Evolutionary conservation across 1,284 basidiomycete genomes (phyloP), one percentile per base, ranked within the genome.

Genomic region (Naganishia sp.): DNA sequence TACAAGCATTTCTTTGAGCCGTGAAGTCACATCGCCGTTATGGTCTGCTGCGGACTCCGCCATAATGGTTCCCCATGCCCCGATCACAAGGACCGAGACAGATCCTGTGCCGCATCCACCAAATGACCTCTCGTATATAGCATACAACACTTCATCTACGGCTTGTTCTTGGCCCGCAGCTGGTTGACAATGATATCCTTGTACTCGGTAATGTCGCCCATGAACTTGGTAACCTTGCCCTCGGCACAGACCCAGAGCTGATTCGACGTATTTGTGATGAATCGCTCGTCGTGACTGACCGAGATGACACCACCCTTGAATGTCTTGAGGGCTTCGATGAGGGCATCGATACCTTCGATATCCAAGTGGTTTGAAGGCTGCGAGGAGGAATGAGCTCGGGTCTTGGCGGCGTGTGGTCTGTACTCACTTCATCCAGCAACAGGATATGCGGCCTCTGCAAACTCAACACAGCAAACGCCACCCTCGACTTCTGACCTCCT

Each of bases 291-390:
- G 85, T 96, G 94, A 60, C 69, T 72, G 67, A 70, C 69, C 54
- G 71, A 70, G 57, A 79, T 78, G 9, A 79, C 92, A 61, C 95
- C 96, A n/a, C 96, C 96, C 74, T 96, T 96, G 92, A 92, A 99
- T 18, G 82, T 82, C 71, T 87, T 86, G 71, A 99, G 81, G 0
- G 93, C 96, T 25, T 85, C 81, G 87, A 96, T 96, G 53, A 99
- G 83, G 6, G 94, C 96, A 76, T 99, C 96, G 67, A 99, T 84
- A 86, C 94, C 95, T 86, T 92, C 90, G 70, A 94, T 93, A 88
- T 97, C 94, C 78, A 98, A 82, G 81, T 98, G 95, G 84, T 98
- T 98, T 73, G 94, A 96, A 68, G 95, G 95, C 87, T 94, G 79
- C 13, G 25, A 60, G 15, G n/a, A 15, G 31, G 39, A 49, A 71